phyloP scores from a whole-genome alignment of 192 early-diverging fungal species.

The Bifiguratus adelaidae region DNA sequence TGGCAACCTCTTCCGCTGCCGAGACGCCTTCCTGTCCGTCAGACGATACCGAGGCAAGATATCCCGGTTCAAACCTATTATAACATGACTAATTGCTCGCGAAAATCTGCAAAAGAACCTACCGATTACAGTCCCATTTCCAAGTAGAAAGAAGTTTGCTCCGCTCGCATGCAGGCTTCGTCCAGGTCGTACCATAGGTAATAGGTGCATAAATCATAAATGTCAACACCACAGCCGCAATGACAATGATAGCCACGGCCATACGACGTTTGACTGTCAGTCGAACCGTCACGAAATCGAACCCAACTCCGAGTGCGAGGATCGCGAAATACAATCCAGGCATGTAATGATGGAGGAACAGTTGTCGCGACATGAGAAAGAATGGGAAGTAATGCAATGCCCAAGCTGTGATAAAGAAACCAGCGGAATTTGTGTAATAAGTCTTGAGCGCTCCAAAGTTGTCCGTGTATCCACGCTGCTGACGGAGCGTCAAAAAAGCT shows the following conservation, averaged over 20 bases:
- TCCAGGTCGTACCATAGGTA: constrained; percentile 77
- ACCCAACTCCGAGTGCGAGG: constrained; percentile 52
- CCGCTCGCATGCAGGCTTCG: constrained; percentile 56
- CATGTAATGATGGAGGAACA: constrained; percentile 94
- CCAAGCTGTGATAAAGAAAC: constrained; percentile 71
- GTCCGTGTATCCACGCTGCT: constrained; percentile 41
- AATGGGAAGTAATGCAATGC: constrained; percentile 79
- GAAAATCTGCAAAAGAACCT: no score
- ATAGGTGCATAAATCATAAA: constrained; percentile 66
- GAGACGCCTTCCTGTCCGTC: no score
- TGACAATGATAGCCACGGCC: constrained; percentile 33
- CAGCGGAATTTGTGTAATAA: constrained; percentile 44
- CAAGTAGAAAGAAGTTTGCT: constrained; percentile 73
- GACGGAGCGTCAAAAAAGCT: constrained; percentile 36
- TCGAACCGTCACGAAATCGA: constrained; percentile 65
- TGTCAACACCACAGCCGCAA: constrained; percentile 44
- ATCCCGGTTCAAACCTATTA: no score
- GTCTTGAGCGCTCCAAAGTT: constrained; percentile 20
- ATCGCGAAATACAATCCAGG: constrained; percentile 86
- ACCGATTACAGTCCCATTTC: no score
- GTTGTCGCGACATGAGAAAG: constrained; percentile 81
- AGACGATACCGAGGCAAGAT: no score
- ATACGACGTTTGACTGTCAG: constrained; percentile 37
- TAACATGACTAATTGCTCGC: no score
- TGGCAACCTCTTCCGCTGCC: neutral